Base-by-base conservation (phyloP, 2,329 filamentous ascomycete genomes). In the Camptophora hylomeconis region DNA sequence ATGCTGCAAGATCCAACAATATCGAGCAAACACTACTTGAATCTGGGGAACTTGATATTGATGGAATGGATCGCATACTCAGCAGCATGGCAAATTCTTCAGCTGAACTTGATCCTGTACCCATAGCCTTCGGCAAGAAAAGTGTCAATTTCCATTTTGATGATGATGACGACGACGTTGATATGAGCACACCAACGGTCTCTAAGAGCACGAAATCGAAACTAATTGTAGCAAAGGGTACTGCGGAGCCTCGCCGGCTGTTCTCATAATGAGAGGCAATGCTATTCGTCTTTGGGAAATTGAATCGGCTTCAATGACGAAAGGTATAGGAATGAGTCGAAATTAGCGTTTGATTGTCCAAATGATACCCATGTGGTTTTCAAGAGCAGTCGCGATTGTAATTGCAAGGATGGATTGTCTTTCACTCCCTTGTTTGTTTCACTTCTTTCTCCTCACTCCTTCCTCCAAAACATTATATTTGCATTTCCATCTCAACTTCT, bases 31-130 rank as follows among this genome's bases (percentile, higher is more conserved):
- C 51, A 17, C 53, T 54, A 41, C 49, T 63, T 8, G 52, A 42
- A 24, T 47, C 47, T 24, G 59, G 58, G 23, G 55, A 60, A 30
- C 49, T 64, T 10, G 59, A 61, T 33, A 49, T 64, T 10, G 52
- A 60, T 22, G 60, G 58, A 25, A 62, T 64, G 58, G 58, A 58
- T 32, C 51, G 58, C 12, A 43, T 63, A 3, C 41, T 64, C 20
- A 57, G 50, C 16, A 51, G 52, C 21, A 63, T 63, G 57, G 46
- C 32, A 17, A 23, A 17, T 13, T 24, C 22, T 11, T 14, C 8
- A 7, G 7, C 22, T 7, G 7, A 7, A 7, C 12, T 14, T 24
- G 10, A 12, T 8, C 22, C n/a, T 8, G 14, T 12, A n/a, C 12
- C 14, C 12, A 7, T 14, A 24, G 22, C 12, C 22, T 12, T 14